Base-by-base conservation (phyloP, 495 filamentous ascomycete species). In the Hypoxylon perforatum region DNA sequence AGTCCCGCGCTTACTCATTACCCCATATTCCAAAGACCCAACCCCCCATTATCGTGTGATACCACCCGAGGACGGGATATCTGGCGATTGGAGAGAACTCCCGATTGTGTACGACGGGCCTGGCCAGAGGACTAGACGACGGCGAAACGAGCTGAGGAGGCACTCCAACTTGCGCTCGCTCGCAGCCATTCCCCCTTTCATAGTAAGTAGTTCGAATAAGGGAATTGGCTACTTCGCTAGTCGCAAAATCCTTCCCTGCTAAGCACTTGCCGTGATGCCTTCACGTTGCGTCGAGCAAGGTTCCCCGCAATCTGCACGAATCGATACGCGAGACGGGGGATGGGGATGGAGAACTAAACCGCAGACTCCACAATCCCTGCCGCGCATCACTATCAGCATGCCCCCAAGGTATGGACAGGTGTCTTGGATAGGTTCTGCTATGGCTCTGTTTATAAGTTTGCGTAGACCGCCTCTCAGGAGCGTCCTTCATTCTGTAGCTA, bases 211-310 rank as follows among this genome's bases (percentile, higher is more conserved):
- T 54, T 28, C 22, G 38, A 8, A 33, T n/a, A 36, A 47, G n/a
- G 22, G 22, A 22, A 59, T 23, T 54, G 41, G 42, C 21, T 53
- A 7, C 51, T 11, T 57, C 21, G 33, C 22, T 67, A 57, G 46
- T 25, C 48, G 23, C 0, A 14, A 65, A 19, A 51, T 45, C 17
- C 11, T 22, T 25, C 17, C 36, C 15, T 36, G 22, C 45, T 30
- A 56, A 30, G 14, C 55, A 69, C 30, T 69, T 69, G 66, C 66
- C 66, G 66, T 50, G 66, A 69, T 69, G 39, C 39, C 66, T 57
- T 69, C 66, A 69, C 15, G 44, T 57, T n/a, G 23, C 18, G 49
- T 46, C n/a, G 46, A 57, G 56, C 66, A 65, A 65, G 66, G 66
- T 69, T 69, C 66, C 66, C 66, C 66, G 61, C 61, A 69, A 53